Evolutionary conservation across 176 grass and related monocot genomes (phyloP), one percentile per base, ranked within the genome.

Genomic region (Lolium rigidum): DNA sequence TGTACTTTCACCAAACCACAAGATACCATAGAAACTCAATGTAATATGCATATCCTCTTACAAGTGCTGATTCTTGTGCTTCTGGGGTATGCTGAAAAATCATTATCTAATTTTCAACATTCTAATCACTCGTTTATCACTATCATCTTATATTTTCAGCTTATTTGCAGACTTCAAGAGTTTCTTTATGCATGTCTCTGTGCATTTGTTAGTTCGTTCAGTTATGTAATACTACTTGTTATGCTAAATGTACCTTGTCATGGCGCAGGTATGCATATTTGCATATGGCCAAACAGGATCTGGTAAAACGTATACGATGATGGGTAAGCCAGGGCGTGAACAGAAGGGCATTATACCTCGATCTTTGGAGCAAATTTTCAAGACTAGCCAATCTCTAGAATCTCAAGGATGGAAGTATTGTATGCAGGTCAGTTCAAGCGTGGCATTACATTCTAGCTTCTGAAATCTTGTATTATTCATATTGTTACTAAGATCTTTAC

Each of bases 221-320:
- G 20, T 52, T 70, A 16, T 81, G 35, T 64, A 47, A 26, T 17
- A 50, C 11, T 50, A 70, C 11, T 26, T 85, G 13, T 85, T n/a
- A 62, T 81, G 50, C 28, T 87, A 66, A 85, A 49, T 57, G 47
- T 70, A 64, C 81, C n/a, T 44, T 9, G 57, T 5, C 48, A 1
- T 82, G 18, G n/a, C 86, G 13, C 28, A 99, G 97, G 97, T 99
- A 2, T 97, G 97, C 80, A 97, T 99, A 90, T 99, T 99, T 94
- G 97, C 97, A 24, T 99, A 99, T 63, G 97, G 97, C 17, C 97
- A 99, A 88, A 99, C 97, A 24, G 97, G 97, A 25, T 99, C 97
- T 16, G 97, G 97, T 78, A 99, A 99, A 90, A 99, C 97, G 4
- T 99, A 97, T 48, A 99, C 97, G 18, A 99, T 99, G 97, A 94